Base-by-base conservation (phyloP, 2,329 filamentous ascomycete species). In the Fonsecaea multimorphosa region DNA sequence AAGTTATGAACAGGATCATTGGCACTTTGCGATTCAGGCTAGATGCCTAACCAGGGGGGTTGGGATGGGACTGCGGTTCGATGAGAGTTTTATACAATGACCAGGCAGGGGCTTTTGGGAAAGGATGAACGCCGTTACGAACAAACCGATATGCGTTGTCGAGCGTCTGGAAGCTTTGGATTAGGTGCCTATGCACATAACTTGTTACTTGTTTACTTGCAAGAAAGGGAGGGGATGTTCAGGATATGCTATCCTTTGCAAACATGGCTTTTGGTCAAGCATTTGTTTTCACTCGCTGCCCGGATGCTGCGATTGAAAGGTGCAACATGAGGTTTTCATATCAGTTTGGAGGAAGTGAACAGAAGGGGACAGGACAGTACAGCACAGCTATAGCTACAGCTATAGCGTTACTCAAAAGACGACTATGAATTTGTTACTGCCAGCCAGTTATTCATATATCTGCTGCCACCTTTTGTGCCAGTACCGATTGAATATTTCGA, bases 111-210 rank as follows among this genome's bases (percentile, higher is more conserved):
- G 44, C 44, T 24, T 49, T 49, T 49, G 19, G 38, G 44, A 49
- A 49, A 19, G 44, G 44, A 49, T 49, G 44, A 49, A 49, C 9
- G 44, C 44, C 44, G 44, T 49, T 49, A 49, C 44, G 44, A 49
- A 49, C 44, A 22, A 9, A 24, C 44, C n/a, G 44, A 49, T 24
- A 49, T 49, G 44, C 22, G 44, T 24, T 49, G 44, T 49, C 44
- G 44, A 49, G 44, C 44, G 44, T 49, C 44, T 49, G 44, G 44
- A 49, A 49, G 44, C 22, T 49, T 49, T 49, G 44, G 44, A 24
- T 49, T 49, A 24, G 44, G 44, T 24, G 19, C 44, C 19, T 49
- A 24, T 49, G 44, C 44, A 49, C 44, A 49, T 49, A 49, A 24
- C 44, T 5, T 24, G 11, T 49, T 24, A 24, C 44, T 49, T 49